A percentile compares a stretch with the other conserved stretches of the same genome.
Evolutionary conservation across 805 yeast species (phyloP).

Genomic region (Candida bentonensis): DNA sequence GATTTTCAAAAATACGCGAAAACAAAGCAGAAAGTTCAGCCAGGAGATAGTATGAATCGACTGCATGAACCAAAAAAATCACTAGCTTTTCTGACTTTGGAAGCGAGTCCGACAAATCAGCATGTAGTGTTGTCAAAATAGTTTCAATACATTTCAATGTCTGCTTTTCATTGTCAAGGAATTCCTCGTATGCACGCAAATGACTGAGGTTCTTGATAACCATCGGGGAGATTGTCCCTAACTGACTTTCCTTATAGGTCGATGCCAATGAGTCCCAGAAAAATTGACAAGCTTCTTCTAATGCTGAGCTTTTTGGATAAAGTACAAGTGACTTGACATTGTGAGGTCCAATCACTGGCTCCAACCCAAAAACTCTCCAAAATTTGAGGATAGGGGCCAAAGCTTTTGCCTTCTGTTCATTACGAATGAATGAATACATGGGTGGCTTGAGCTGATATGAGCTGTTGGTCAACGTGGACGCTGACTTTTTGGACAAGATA

Average conservation of each 20-base stretch:
- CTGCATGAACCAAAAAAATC: not conserved
- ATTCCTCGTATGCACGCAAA: not conserved
- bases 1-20: not conserved
- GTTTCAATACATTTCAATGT: not conserved
- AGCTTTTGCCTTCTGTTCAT: slow-evolving; percentile 15
- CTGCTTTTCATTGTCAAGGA: not conserved
- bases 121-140: not conserved
- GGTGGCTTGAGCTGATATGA: slow-evolving; percentile 9
- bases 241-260: not conserved
- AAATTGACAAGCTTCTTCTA: slow-evolving; percentile 7
- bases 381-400: slow-evolving; percentile 20
- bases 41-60: not conserved
- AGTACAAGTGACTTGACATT: slow-evolving; percentile 15
- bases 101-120: not conserved
- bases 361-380: slow-evolving; percentile 22
- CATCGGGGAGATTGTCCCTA: not conserved
- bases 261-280: not conserved
- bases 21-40: not conserved
- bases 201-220: not conserved
- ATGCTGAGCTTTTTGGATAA: slow-evolving; percentile 15
- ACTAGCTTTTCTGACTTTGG: not conserved
- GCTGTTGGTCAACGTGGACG: not conserved
- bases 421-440: slow-evolving; percentile 10
- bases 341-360: slow-evolving; percentile 18
- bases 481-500: no score